Base-by-base conservation (phyloP, 768 basidiomycete genomes). In the Gelatoporia subvermispora region DNA sequence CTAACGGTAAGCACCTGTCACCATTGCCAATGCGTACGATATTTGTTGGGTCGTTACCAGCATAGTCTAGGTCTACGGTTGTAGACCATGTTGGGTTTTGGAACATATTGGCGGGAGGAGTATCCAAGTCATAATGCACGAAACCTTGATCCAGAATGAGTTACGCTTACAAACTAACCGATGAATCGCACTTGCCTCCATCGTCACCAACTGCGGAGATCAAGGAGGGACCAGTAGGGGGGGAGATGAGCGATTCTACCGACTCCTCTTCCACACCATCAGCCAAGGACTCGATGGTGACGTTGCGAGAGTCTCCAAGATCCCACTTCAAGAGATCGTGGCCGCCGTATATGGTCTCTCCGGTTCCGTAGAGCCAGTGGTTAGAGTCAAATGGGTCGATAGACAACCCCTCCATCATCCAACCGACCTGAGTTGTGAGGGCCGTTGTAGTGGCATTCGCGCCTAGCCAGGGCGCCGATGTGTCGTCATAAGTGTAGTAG, bases 331-430 rank as follows among this genome's bases (percentile, higher is more conserved):
- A 67, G 31, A 82, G 64, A 51, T 82, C 77, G 43, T 71, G 75
- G 4, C 81, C 78, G 8, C 82, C 82, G 38, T 80, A 77, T 35
- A 85, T 72, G 3, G 83, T 84, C 13, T 68, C 73, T 22, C 84
- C 83, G 15, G 84, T 85, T n/a, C 84, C 82, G 60, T 84, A 84
- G 17, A 85, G 64, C 78, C 80, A 82, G 60, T 84, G 82, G 57
- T 84, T 76, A 1, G 78, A 81, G 59, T 85, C 77, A 56, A 84
- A 81, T 0, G 82, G 83, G 61, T 85, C 76, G 41, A 84, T 84
- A 18, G 65, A 69, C 40, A 83, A 61, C 68, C 79, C 65, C 69
- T 85, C 82, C 76, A 85, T 84, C 82, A 83, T 83, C 82, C 82
- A 84, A 9, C 83, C 82, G 41, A 82, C 75, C 51, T 81, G 81